phyloP scores from a whole-genome alignment of 208 protist genomes.

The Crithidia acanthocephali region DNA sequence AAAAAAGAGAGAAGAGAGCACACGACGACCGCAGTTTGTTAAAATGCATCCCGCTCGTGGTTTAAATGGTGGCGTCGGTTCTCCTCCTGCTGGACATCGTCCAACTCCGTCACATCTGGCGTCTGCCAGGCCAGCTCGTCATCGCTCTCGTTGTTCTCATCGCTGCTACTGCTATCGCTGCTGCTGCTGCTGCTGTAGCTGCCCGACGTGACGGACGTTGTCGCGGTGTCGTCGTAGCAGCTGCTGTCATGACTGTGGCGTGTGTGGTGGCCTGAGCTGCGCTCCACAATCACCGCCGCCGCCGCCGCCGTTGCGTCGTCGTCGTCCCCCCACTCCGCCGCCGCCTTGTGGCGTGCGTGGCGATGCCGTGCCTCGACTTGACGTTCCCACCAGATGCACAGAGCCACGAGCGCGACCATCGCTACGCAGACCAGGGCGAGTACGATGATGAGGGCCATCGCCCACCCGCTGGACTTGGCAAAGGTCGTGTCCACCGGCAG shows the following conservation, averaged over 20 bases:
- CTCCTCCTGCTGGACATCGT: neutral
- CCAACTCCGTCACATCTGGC: neutral
- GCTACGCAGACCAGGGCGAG: slow-evolving; percentile 20
- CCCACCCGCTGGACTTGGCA: slow-evolving; percentile 18
- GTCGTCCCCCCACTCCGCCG: neutral
- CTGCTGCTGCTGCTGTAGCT: slow-evolving; percentile 6
- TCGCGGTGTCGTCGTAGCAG: neutral
- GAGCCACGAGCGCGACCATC: slow-evolving; percentile 18
- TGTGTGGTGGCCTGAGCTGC: too few species aligned
- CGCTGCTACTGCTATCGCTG: neutral
- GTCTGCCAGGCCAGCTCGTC: neutral
- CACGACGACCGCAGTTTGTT: neutral
- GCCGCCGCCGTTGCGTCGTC: neutral
- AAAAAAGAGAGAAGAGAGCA: slow-evolving; percentile 13
- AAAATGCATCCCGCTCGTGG: neutral
- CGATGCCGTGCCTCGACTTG: neutral
- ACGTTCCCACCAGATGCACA: slow-evolving; percentile 30
- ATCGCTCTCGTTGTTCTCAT: neutral
- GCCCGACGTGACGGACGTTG: neutral
- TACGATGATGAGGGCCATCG: slow-evolving; percentile 34
- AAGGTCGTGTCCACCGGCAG: slow-evolving; percentile 22
- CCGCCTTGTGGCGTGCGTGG: neutral
- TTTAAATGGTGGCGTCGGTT: neutral
- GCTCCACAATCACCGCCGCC: neutral
- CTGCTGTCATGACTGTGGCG: neutral